A percentile compares a stretch with the other conserved stretches of the same genome.
Conservation (phyloP, 768 basidiomycete species). For the Psilocybe azurescens region DNA sequence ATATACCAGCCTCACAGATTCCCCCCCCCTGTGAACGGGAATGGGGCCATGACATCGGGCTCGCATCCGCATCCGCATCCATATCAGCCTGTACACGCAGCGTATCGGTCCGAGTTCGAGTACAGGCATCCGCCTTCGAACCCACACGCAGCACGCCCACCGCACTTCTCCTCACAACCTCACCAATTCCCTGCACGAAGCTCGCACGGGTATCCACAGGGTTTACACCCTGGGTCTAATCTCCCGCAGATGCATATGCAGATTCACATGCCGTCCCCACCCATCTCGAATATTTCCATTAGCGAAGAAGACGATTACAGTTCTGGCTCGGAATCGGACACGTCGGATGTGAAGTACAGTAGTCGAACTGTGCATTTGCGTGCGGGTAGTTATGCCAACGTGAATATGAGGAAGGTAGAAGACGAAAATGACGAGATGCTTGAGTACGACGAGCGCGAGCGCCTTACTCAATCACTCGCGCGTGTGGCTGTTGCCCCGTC, state of each 20-base stretch:
- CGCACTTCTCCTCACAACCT: background rate
- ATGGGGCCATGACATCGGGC: too few relatives aligned
- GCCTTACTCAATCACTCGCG: constrained; percentile 14
- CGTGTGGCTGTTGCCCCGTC: constrained; percentile 3
- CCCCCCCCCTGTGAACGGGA: background rate
- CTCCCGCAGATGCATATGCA: too few relatives aligned
- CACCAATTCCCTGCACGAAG: background rate
- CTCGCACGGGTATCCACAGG: too few relatives aligned
- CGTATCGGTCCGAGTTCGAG: background rate
- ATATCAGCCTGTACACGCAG: constrained; percentile 2
- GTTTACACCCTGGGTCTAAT: too few relatives aligned
- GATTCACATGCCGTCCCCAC: constrained; percentile 4
- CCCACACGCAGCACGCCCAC: background rate
- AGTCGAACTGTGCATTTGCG: background rate
- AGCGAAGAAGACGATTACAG: constrained; percentile 24
- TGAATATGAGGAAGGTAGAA: too few relatives aligned
- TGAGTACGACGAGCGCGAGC: too few relatives aligned
- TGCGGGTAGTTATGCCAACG: too few relatives aligned
- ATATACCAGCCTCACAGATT: background rate
- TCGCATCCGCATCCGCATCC: constrained; percentile 3
- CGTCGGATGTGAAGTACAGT: too few relatives aligned
- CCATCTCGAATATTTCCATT: constrained; percentile 20
- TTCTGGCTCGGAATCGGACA: too few relatives aligned
- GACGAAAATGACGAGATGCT: too few relatives aligned
- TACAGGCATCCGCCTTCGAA: background rate